Evolutionary conservation across 2,329 filamentous ascomycete species (phyloP).

Genomic region (Colletotrichum simmondsii): DNA sequence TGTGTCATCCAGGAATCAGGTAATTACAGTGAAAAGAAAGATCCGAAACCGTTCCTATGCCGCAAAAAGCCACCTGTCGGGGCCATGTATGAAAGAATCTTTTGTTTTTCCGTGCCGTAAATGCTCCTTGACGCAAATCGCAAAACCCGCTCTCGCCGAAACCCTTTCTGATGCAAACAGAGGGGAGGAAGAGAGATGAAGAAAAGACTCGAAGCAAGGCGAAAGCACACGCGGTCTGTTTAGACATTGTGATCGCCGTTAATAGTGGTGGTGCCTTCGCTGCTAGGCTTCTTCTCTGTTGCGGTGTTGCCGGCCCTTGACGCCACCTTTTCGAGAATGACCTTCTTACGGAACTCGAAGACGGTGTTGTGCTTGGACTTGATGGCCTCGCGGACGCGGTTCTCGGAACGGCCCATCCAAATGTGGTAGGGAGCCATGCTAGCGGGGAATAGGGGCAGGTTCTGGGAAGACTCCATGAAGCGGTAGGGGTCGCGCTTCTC

Average conservation of each 20-base stretch:
- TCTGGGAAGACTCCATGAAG: slow-evolving; percentile 47
- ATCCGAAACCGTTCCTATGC: slow-evolving; percentile 19
- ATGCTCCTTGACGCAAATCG: slow-evolving; percentile 29
- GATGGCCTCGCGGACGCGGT: slow-evolving; percentile 51
- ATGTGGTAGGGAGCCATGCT: slow-evolving; percentile 49
- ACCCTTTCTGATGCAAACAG: not conserved
- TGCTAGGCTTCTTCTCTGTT: slow-evolving; percentile 26
- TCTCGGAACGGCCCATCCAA: slow-evolving; percentile 54
- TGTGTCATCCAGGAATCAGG: slow-evolving; percentile 3
- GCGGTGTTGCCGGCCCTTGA: slow-evolving; percentile 1
- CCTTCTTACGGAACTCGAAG: slow-evolving; percentile 35
- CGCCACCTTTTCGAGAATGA: slow-evolving; percentile 28
- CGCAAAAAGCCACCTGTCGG: slow-evolving; percentile 8
- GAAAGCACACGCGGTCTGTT: not conserved
- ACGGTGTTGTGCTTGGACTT: slow-evolving; percentile 48
- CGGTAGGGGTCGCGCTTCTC: slow-evolving; percentile 45
- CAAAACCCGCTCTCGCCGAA: slow-evolving; percentile 20
- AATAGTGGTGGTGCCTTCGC: slow-evolving; percentile 23
- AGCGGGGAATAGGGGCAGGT: slow-evolving; percentile 68
- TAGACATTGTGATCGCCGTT: slow-evolving; percentile 31
- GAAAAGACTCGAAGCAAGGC: not conserved
- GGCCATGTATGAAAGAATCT: slow-evolving; percentile 10
- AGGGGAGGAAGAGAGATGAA: slow-evolving; percentile 8
- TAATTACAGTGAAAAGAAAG: slow-evolving; percentile 30
- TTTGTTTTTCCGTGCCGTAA: slow-evolving; percentile 26